Evolutionary conservation across 2,329 filamentous ascomycete genomes (phyloP), one percentile per base, ranked within the genome.

Genomic region (Arthrobotrys sphaeroides): DNA sequence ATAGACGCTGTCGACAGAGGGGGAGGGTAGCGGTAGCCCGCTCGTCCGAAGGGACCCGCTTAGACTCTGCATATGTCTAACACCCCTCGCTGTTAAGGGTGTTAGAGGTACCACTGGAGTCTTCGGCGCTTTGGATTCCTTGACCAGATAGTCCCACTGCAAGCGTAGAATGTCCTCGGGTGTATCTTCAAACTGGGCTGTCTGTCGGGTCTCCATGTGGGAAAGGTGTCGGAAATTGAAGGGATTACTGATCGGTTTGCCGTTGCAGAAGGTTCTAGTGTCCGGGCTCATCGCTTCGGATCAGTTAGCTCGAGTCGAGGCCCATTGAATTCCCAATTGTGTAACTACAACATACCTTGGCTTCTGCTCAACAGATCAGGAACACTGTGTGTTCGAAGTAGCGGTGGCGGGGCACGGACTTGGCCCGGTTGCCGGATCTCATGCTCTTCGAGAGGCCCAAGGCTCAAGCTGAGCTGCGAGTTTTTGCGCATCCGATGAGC

Each of bases 211-310:
- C 24, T 68, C 59, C 57, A 75, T 49, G 16, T 75, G 72, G 24
- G 72, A 75, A 12, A 75, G 31, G n/a, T 75, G 72, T 20, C 72
- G 64, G 28, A 75, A 75, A 49, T 75, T 75, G 33, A 75, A 75
- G 2, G 72, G 72, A 24, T 75, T 68, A 28, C 72, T 75, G 43
- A 75, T 75, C 10, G 72, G 72, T 40, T 75, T 75, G 31, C 72
- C 72, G 16, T 75, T 75, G 42, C 72, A 75, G 33, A 75, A 75
- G 10, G 38, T 69, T 42, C 72, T 40, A 40, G 64, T 60, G 7
- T 75, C 72, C 20, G 31, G 24, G 28, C 51, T 47, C 49, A 47
- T 49, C 28, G 57, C 62, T 67, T 33, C 31, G n/a, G 40, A 28
- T 9, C 5, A 1, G 61, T 66, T 55, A 53, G 33, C 22, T 22